Evolutionary conservation across 768 basidiomycete species (phyloP).

Genomic region (Termitomyces sp.): DNA sequence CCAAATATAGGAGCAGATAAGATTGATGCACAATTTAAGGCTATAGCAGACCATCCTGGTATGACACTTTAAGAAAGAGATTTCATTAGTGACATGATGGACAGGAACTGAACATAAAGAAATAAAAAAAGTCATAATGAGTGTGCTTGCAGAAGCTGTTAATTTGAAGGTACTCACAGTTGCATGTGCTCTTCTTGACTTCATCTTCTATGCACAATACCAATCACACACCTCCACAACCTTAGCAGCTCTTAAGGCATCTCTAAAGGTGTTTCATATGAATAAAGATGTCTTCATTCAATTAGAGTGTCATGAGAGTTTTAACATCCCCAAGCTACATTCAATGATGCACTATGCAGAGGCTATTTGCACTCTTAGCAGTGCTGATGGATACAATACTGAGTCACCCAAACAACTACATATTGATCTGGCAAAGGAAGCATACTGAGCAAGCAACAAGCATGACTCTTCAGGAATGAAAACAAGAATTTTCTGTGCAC

Average conservation of each 20-base stretch:
- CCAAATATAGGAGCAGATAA: background rate
- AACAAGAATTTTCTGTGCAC: background rate
- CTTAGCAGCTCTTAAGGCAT: constrained; percentile 17
- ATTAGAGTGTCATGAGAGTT: constrained; percentile 22
- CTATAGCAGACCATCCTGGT: constrained; percentile 22
- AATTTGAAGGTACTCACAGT: constrained; percentile 16
- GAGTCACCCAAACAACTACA: background rate
- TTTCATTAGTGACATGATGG: background rate
- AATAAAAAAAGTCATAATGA: constrained; percentile 19
- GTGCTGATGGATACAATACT: constrained; percentile 5
- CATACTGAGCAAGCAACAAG: constrained; percentile 25
- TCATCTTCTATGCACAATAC: constrained; percentile 17
- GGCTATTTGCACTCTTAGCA: constrained; percentile 20
- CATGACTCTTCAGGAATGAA: constrained; percentile 13
- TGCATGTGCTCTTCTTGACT: constrained; percentile 20
- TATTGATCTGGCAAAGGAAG: background rate
- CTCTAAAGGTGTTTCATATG: constrained; percentile 24
- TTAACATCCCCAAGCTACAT: constrained; percentile 38
- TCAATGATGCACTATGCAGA: constrained; percentile 26
- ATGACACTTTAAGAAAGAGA: background rate
- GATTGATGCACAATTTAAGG: constrained; percentile 25
- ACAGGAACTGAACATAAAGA: constrained; percentile 5
- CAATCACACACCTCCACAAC: constrained; percentile 16
- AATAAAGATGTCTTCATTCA: constrained; percentile 27
- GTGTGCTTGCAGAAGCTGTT: constrained; percentile 20